These are phyloP conservation scores for Talaromyces thailandensis DNA, from an alignment of 495 filamentous ascomycete genomes.

Conservation along the genomic window DNA sequence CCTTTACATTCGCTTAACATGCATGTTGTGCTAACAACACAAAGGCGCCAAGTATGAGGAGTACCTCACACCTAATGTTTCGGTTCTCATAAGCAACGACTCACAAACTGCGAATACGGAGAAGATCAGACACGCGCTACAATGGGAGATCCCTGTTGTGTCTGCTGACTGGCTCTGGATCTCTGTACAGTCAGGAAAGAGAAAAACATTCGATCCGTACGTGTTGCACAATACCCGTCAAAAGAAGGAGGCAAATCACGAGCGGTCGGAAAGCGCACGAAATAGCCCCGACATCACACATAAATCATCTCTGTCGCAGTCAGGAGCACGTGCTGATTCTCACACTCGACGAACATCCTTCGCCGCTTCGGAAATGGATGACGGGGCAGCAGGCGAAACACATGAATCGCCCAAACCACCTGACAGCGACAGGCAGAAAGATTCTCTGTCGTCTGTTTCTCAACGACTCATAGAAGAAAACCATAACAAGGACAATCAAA, in stretches of 20 bases:
- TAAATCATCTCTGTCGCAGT: not conserved
- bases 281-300: not conserved
- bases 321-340: not conserved
- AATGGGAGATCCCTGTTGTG: constrained; percentile 71
- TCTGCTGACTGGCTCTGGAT: constrained; percentile 74
- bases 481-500: not conserved
- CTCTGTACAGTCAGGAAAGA: constrained; percentile 53
- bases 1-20: not conserved
- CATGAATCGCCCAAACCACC: not conserved
- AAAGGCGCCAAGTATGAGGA: constrained; percentile 65
- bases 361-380: not conserved
- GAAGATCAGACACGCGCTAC: constrained; percentile 65
- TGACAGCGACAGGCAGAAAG: not conserved
- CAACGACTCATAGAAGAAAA: constrained; percentile 11
- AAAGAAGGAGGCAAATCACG: constrained; percentile 8
- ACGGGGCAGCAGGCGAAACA: not conserved
- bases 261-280: not conserved
- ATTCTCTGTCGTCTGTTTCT: constrained; percentile 14
- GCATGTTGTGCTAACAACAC: not conserved
- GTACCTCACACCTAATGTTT: constrained; percentile 53
- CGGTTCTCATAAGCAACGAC: constrained; percentile 59
- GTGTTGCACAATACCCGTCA: constrained; percentile 24
- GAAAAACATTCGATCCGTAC: constrained; percentile 42
- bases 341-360: not conserved
- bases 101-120: constrained; percentile 52